Evolutionary conservation across 2,329 filamentous ascomycete species (phyloP), one percentile per base, ranked within the genome.

Genomic region (Fonsecaea multimorphosa): DNA sequence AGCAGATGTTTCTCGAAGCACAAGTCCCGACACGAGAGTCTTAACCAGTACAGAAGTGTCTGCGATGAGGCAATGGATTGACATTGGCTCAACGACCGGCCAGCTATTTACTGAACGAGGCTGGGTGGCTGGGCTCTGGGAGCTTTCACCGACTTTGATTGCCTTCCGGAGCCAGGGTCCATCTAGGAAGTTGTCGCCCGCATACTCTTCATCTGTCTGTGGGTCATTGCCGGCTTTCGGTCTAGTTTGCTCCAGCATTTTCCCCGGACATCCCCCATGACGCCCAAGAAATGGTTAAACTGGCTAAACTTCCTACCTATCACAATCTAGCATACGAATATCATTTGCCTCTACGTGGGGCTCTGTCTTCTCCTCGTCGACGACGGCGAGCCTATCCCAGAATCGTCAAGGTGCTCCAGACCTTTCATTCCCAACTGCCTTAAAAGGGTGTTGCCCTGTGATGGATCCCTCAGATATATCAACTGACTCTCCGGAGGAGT

Each of bases 181-280:
- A 19, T 32, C 58, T 60, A 22, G 58, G 44, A 44, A 52, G 16
- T n/a, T 8, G 29, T 60, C 29, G 19, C 46, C 44, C 22, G 11
- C 31, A 22, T 22, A 36, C 24, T 36, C 4, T 38, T 31, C 2
- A 8, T 24, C 4, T 24, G 58, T 22, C 46, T 29, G 66, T 68
- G 66, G 66, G 62, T 68, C 66, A 68, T 68, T 68, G 54, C 46
- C 66, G 55, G 36, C 32, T 61, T 68, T 63, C 7, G 59, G 66
- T 52, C 51, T 68, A 68, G 66, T 55, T 49, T 32, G 46, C 55
- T 56, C 63, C 66, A 55, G 54, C 44, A 59, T 68, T 36, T 63
- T 53, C 66, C 66, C 66, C 66, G 31, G 66, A 68, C 19, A 58
- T 19, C 32, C 46, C 65, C 56, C 52, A 53, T 53, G 9, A 24